Base-by-base conservation (phyloP, 2,329 filamentous ascomycete species). In the Tolypocladium nubicola region DNA sequence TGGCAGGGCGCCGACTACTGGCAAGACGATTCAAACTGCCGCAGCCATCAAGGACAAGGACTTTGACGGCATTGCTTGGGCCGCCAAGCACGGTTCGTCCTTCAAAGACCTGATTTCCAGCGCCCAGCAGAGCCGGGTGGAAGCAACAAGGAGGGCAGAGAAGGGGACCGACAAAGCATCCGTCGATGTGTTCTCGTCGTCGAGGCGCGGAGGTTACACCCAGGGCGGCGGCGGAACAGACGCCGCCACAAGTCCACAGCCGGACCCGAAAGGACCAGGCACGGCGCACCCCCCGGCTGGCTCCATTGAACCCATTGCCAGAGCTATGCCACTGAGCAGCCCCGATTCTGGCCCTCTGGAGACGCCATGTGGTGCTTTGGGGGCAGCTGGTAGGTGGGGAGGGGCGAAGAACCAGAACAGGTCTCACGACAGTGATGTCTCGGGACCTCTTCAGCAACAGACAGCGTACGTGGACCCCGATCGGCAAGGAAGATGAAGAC, bases 61-160 rank as follows among this genome's bases (percentile, higher is more conserved):
- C 59, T 97, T 97, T 67, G 89, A 96, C 68, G 85, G 85, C 3
- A 78, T 79, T 1, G 86, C 84, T 0, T 96, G 93, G 86, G 85
- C 86, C 30, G 77, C 76, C 9, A 85, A 79, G 59, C 87, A 97
- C 71, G 85, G 85, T 53, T 75, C 75, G 21, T 87, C 90, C 1
- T 99, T 96, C 69, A 84, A 86, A 60, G 81, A 87, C 49, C 71
- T 99, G 50, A 93, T 97, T 64, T 86, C 85, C 3, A 85, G 81
- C 63, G 94, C 93, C 19, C 82, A 83, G 60, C 77, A 43, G 54
- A 58, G 50, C 35, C 53, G 55, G 52, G 7, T 35, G 35, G 40
- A 56, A 14, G 35, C 57, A 19, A 41, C 19, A 21, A 37, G 5
- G 14, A 52, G n/a, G 19, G 26, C 38, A 54, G 13, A 41, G 14